Base-by-base conservation (phyloP, 1,284 basidiomycete species). In the Pseudozyma tsukubaensis region DNA sequence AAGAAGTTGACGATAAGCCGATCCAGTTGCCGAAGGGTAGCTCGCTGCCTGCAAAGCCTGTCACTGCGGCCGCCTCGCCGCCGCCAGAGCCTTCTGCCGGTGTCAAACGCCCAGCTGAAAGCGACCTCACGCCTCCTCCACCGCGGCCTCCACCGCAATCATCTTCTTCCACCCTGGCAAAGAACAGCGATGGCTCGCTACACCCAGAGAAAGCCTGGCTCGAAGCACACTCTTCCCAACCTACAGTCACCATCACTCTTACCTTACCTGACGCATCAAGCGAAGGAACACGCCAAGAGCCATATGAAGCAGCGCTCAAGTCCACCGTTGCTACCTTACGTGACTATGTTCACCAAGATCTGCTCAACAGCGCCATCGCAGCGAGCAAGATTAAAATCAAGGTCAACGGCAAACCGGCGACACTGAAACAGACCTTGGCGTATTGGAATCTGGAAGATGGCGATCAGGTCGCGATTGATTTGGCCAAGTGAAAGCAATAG, bases 361-460 rank as follows among this genome's bases (percentile, higher is more conserved):
- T 76, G 21, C 55, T 84, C n/a, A 58, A 69, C 14, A 72, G 64
- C 21, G 45, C 53, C 14, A 59, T 83, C 12, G 81, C 79, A 4
- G 82, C 78, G 3, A 77, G 72, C 52, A 82, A 82, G 63, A 63
- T 84, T 39, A 80, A 77, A 44, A 60, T 84, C 45, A 75, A 66
- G 57, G 66, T 81, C 32, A 68, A 68, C 13, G 75, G 75, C 8
- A 78, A 67, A 58, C 60, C 73, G 11, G 74, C 76, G 24, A 84
- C 82, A 36, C 59, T 83, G 55, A 82, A 78, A 52, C 79, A 82
- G 64, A 79, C 75, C 18, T 56, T 83, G 40, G 83, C 81, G 11
- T 67, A 72, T 50, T 84, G 80, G 80, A 84, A 84, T 42, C 35
- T 84, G 53, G 58, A 57, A 5, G 76, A 83, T 47, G 76, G 77